Conservation (phyloP, 2,329 filamentous ascomycete species). For the Alternaria brassicae region DNA sequence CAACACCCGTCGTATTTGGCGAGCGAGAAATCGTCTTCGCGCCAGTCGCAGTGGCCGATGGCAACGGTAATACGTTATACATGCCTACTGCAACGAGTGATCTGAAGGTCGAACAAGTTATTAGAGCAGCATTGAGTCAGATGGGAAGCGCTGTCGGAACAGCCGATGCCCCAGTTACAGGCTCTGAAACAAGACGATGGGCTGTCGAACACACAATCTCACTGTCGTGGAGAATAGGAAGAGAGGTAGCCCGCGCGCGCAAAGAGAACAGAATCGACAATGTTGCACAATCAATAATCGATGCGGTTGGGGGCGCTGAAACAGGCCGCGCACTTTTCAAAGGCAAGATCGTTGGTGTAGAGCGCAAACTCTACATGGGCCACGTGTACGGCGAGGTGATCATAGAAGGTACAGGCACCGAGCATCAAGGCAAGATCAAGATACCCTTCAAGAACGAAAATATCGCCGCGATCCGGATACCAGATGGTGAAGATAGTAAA, state of each 20-base stretch:
- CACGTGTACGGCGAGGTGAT: constrained; percentile 54
- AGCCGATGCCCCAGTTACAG: constrained; percentile 50
- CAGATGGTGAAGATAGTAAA: constrained; percentile 29
- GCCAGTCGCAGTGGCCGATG: constrained; percentile 51
- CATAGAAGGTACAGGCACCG: constrained; percentile 42
- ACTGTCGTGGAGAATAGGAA: constrained; percentile 49
- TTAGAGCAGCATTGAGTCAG: constrained; percentile 47
- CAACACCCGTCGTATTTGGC: constrained; percentile 53
- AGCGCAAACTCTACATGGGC: constrained; percentile 52
- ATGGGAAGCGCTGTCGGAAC: constrained; percentile 48
- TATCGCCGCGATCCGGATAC: constrained; percentile 61
- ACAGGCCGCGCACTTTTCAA: constrained; percentile 53
- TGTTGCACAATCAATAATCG: constrained; percentile 51
- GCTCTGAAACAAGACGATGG: constrained; percentile 48
- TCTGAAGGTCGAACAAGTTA: constrained; percentile 49
- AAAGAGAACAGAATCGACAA: constrained; percentile 47
- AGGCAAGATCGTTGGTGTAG: constrained; percentile 56
- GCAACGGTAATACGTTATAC: constrained; percentile 52
- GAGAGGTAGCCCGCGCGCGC: constrained; percentile 45
- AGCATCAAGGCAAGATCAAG: constrained; percentile 59
- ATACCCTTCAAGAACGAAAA: constrained; percentile 80
- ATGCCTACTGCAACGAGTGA: constrained; percentile 49
- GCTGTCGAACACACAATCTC: constrained; percentile 51
- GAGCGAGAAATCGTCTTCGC: constrained; percentile 51
- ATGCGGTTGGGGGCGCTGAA: constrained; percentile 51